Base-by-base conservation (phyloP, 192 early-diverging fungal species). In the Coemansia sp. region DNA sequence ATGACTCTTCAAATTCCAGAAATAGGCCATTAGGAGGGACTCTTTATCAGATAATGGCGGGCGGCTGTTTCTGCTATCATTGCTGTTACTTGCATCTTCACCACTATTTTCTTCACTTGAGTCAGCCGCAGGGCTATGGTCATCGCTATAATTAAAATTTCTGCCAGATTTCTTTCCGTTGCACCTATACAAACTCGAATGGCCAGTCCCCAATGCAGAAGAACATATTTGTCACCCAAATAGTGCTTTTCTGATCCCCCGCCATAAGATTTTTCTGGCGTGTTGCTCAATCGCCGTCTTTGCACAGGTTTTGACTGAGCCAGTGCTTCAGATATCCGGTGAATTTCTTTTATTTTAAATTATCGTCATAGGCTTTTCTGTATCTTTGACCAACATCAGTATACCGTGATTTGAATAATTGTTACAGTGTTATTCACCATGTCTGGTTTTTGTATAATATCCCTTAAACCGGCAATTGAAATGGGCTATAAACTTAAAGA, bases 301-400 rank as follows among this genome's bases (percentile, higher is more conserved):
- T 75, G 79, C 19, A 82, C 71, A 32, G 77, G 62, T 48, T 68
- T 67, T 58, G 25, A 58, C 17, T 54, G 48, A 0, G 61, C 11
- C 0, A 55, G 41, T 39, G 40, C 60, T 37, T 51, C 51, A 16
- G 56, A 42, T 0, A 48, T 62, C 20, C 51, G 16, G 12, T 67
- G 64, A 41, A 65, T 64, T 12, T 66, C 73, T 8, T 61, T 53
- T 60, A 68, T 61, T 71, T 61, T 73, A 69, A 19, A 80, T 75
- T 14, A 61, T 68, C 7, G 54, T 68, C 4, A 80, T 80, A 4
- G 72, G 62, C 42, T 71, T 70, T 13, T 65, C 72, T 7, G 66
- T 49, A 7, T 49, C 39, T 1, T 61, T 55, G 40, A 11, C 25
- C 12, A 53, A 54, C 16, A 75, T 72, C 2, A 53, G 32, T 32